Percentiles rank a stretch among this genome's conserved stretches.
Evolutionary conservation across 164 flowering plant species (phyloP).

Genomic region (Vitis rotundifolia): DNA sequence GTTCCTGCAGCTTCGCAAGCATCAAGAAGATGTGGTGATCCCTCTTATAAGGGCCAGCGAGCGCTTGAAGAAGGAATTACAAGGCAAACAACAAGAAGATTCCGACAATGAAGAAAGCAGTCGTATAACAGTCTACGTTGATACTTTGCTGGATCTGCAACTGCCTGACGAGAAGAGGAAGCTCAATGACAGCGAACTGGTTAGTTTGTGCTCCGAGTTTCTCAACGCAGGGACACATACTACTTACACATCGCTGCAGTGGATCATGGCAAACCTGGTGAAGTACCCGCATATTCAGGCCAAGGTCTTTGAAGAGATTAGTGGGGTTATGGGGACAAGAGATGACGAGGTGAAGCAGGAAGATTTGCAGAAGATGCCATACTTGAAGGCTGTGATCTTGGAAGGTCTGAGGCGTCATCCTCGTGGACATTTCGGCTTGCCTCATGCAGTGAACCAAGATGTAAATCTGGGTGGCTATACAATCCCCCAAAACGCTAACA

Average conservation of each 20-base stretch:
- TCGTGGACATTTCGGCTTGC: conserved; percentile 9
- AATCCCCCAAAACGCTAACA: conserved; percentile 3
- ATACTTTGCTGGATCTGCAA: conserved; percentile 15
- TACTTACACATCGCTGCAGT: conserved; percentile 42
- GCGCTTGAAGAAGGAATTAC: not conserved
- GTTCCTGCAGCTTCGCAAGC: not conserved
- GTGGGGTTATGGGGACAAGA: conserved; percentile 5
- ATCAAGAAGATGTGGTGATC: not conserved
- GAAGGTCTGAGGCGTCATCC: conserved; percentile 17
- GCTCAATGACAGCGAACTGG: conserved; percentile 29
- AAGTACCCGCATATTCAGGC: not conserved
- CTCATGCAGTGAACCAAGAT: conserved; percentile 11
- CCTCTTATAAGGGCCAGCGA: conserved; percentile 17
- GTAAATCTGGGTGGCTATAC: not conserved
- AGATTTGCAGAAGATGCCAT: too few species aligned
- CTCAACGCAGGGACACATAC: conserved; percentile 48
- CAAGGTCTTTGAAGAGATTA: conserved; percentile 26
- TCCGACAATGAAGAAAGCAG: too few species aligned
- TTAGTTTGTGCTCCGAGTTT: conserved; percentile 40
- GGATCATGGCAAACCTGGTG: conserved; percentile 15
- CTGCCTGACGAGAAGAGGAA: conserved; percentile 18
- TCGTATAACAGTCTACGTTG: conserved; percentile 7
- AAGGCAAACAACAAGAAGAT: not conserved
- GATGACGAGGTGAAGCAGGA: not conserved
- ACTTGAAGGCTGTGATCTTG: conserved; percentile 9